Evolutionary conservation across 768 basidiomycete species (phyloP).

Genomic region (Pulveroboletus ravenelii): DNA sequence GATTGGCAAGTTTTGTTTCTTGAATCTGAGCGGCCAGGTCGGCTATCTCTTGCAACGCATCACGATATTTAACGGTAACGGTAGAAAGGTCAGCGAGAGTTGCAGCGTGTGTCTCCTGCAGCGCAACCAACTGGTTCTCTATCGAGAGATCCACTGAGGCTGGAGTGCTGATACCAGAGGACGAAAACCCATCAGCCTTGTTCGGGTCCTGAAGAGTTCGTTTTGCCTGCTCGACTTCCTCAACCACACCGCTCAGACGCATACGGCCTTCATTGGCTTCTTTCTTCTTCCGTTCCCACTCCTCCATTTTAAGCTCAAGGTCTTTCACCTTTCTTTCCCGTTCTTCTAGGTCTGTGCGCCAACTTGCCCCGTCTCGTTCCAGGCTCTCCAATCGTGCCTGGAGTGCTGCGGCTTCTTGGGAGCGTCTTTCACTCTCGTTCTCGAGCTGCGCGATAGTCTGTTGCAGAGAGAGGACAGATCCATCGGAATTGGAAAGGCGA

Average conservation of each 20-base stretch:
- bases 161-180: constrained; percentile 29
- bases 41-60: constrained; percentile 88
- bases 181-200: constrained; percentile 28
- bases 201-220: constrained; percentile 52
- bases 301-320: constrained; percentile 73
- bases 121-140: constrained; percentile 59
- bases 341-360: constrained; percentile 80
- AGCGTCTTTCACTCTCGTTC: constrained; percentile 66
- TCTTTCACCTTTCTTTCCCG: constrained; percentile 72
- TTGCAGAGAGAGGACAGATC: constrained; percentile 65
- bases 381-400: constrained; percentile 68
- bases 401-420: constrained; percentile 64
- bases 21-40: constrained; percentile 89
- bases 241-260: constrained; percentile 64
- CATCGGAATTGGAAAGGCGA: constrained; percentile 73
- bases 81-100: constrained; percentile 76
- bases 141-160: constrained; percentile 36
- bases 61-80: constrained; percentile 78
- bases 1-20: constrained; percentile 69
- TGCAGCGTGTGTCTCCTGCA: constrained; percentile 80
- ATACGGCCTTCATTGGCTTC: constrained; percentile 62
- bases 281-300: constrained; percentile 70
- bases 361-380: constrained; percentile 70
- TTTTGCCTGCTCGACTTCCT: constrained; percentile 66
- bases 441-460: constrained; percentile 75